phyloP scores from a whole-genome alignment of 805 yeast species.

The Groenewaldozyma salmanticensis region DNA sequence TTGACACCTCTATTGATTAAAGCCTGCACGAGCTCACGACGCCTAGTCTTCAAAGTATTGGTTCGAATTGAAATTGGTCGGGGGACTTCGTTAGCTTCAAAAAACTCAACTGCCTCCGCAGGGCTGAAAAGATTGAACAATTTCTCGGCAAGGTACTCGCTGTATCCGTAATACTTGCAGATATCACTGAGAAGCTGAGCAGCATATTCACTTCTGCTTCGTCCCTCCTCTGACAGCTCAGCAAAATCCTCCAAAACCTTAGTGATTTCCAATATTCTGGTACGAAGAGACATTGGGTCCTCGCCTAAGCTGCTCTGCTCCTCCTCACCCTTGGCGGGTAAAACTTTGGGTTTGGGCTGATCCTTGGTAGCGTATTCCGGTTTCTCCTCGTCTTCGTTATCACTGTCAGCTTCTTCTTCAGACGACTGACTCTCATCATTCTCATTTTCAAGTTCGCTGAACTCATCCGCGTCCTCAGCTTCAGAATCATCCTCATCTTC shows the following conservation, averaged over 20 bases:
- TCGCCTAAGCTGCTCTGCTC: constrained; percentile 38
- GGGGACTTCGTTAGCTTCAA: constrained; percentile 95
- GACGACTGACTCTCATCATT: constrained; percentile 47
- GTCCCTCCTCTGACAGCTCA: constrained; percentile 73
- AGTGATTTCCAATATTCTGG: constrained; percentile 91
- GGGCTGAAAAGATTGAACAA: constrained; percentile 87
- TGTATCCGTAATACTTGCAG: constrained; percentile 88
- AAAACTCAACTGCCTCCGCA: constrained; percentile 94
- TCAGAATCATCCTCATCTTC: constrained; percentile 16
- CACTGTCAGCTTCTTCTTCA: constrained; percentile 24
- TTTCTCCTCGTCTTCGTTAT: constrained; percentile 14
- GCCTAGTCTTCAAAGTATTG: constrained; percentile 88
- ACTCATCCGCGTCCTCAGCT: constrained; percentile 16
- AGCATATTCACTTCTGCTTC: constrained; percentile 73
- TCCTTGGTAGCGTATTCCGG: constrained; percentile 15
- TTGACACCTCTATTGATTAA: constrained; percentile 95
- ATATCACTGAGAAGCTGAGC: constrained; percentile 76
- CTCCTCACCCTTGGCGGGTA: constrained; percentile 62
- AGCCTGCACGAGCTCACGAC: constrained; percentile 92
- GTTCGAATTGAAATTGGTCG: constrained; percentile 96
- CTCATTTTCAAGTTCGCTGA: constrained; percentile 31
- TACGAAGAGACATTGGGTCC: constrained; percentile 74
- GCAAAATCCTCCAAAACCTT: constrained; percentile 88
- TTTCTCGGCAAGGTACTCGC: constrained; percentile 87
- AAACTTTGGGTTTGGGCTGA: constrained; percentile 38